Evolutionary conservation across 2,329 filamentous ascomycete genomes (phyloP).

Genomic region (Endocalyx cinctus): DNA sequence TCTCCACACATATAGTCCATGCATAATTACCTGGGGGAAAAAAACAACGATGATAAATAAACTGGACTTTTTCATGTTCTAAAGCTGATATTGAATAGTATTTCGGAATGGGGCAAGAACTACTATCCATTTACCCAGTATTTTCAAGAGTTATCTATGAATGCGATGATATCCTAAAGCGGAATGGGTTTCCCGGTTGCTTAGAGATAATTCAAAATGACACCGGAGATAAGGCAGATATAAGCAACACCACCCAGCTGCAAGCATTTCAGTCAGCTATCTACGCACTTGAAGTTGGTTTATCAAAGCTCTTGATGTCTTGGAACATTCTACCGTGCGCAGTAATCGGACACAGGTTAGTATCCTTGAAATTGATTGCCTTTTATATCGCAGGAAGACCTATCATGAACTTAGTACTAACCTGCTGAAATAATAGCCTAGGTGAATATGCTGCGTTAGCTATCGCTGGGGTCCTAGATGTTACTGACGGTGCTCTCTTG

Average conservation of each 20-base stretch:
- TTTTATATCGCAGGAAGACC: no score
- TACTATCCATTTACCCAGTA: constrained; percentile 8
- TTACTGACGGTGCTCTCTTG: constrained; percentile 4
- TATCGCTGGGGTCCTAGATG: constrained; percentile 5
- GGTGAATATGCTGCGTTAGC: constrained; percentile 11
- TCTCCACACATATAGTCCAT: no score
- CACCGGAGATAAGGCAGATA: neutral
- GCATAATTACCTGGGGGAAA: no score
- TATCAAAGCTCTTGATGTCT: constrained; percentile 8
- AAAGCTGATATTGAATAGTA: constrained; percentile 3
- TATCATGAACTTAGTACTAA: no score
- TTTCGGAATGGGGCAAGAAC: constrained; percentile 13
- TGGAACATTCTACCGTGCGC: constrained; percentile 8
- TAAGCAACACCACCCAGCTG: neutral
- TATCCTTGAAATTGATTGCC: no score
- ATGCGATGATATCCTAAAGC: constrained; percentile 8
- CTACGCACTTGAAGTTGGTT: constrained; percentile 7
- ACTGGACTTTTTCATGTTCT: no score
- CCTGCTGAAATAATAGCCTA: constrained; percentile 1
- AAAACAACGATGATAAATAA: no score
- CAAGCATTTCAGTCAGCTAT: constrained; percentile 10
- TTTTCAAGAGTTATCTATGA: constrained; percentile 6
- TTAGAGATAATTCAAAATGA: constrained; percentile 1
- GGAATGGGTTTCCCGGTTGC: constrained; percentile 2
- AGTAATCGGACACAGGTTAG: constrained; percentile 11